Conservation (phyloP, 768 basidiomycete genomes). For the Kwoniella sp. region DNA sequence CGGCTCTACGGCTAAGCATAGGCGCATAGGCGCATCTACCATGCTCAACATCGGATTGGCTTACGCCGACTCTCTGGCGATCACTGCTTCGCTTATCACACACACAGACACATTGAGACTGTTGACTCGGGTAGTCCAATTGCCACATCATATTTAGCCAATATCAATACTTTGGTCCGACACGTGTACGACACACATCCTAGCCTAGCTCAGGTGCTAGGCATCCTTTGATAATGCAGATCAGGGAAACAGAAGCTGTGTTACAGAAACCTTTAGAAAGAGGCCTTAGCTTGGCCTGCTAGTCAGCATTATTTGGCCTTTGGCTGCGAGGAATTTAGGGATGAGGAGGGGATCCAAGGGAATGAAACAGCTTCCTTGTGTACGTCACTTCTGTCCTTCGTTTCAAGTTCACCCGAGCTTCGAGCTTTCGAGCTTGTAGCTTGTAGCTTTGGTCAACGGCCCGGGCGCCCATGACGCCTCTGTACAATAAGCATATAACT, state of each 20-base stretch:
- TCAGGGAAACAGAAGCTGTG: not conserved
- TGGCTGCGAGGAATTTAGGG: slow-evolving; percentile 2
- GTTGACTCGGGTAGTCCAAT: no score
- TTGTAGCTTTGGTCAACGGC: no score
- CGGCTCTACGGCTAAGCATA: no score
- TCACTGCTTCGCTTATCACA: no score
- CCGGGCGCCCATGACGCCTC: not conserved
- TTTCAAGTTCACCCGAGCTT: not conserved
- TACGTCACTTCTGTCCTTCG: not conserved
- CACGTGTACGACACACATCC: not conserved
- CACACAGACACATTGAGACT: no score
- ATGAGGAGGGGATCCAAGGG: not conserved
- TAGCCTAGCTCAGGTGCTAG: no score
- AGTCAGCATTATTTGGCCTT: not conserved
- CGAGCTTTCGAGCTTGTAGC: no score
- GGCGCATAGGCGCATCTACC: not conserved
- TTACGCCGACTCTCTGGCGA: not conserved
- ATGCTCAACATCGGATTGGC: not conserved
- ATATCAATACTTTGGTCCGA: not conserved
- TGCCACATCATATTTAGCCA: slow-evolving; percentile 1
- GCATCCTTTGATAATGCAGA: no score
- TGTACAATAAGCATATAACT: not conserved
- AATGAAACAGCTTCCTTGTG: not conserved
- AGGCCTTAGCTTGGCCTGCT: no score
- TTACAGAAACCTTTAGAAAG: not conserved